Evolutionary conservation across 257 asterid genomes (phyloP).

Genomic region (Cinchona pubescens): DNA sequence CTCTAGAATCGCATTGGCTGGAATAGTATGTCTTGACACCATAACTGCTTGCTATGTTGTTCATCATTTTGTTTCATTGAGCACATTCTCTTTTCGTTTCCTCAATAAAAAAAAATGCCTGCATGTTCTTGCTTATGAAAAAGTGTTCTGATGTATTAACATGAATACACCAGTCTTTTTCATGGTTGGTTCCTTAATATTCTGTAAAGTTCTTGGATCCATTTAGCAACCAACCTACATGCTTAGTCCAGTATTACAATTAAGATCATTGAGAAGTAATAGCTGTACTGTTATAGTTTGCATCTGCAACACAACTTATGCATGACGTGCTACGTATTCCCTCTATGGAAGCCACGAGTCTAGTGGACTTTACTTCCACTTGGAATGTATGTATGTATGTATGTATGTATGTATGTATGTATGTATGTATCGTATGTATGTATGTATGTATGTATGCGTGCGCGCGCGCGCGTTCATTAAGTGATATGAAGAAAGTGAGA

Average conservation of each 20-base stretch:
- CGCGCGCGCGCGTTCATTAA: neutral
- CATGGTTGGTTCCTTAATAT: neutral
- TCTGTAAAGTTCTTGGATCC: neutral
- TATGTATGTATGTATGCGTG: too few species aligned
- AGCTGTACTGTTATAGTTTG: neutral
- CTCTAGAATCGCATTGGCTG: slow-evolving; percentile 91
- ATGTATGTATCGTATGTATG: too few species aligned
- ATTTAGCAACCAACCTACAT: neutral
- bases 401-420: too few species aligned
- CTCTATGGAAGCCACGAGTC: neutral
- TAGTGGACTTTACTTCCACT: neutral
- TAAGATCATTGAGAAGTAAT: neutral
- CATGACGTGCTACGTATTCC: neutral
- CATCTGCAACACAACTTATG: neutral
- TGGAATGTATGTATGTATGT: too few species aligned
- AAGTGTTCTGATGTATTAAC: neutral
- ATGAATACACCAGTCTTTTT: neutral
- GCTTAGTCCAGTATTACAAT: neutral
- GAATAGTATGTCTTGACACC: slow-evolving; percentile 55
- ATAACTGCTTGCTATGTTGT: slow-evolving; percentile 14
- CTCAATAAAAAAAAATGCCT: neutral
- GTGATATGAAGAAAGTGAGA: neutral
- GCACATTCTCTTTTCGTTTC: neutral
- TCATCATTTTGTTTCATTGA: slow-evolving; percentile 9
- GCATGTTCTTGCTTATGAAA: neutral